phyloP scores from a whole-genome alignment of 2,329 filamentous ascomycete species.

The Didymella arachidicola region DNA sequence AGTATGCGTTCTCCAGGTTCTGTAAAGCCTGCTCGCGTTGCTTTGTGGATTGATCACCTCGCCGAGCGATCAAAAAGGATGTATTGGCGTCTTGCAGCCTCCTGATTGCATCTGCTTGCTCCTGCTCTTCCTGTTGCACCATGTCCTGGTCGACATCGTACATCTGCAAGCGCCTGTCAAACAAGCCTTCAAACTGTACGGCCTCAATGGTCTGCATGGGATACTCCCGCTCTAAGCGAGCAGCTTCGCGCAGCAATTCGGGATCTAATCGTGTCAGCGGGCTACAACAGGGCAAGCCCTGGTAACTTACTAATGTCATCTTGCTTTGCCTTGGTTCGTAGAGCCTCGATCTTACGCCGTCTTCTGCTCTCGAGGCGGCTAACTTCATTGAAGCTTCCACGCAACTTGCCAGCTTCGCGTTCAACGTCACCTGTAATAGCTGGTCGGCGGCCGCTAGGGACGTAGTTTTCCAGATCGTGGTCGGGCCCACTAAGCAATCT shows the following conservation, averaged over 20 bases:
- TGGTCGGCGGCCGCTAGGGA: constrained; percentile 82
- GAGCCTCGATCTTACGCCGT: constrained; percentile 77
- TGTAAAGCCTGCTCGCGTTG: constrained; percentile 90
- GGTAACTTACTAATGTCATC: constrained; percentile 78
- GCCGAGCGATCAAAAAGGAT: constrained; percentile 76
- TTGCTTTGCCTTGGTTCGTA: constrained; percentile 79
- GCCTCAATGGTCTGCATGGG: constrained; percentile 85
- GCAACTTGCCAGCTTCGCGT: constrained; percentile 76
- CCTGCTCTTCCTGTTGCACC: constrained; percentile 73
- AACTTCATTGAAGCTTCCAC: constrained; percentile 84
- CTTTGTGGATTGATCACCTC: constrained; percentile 69
- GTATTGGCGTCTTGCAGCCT: constrained; percentile 78
- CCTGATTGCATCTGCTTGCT: constrained; percentile 75
- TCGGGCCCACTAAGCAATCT: constrained; percentile 80
- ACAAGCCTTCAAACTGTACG: constrained; percentile 90
- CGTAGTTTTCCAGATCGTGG: constrained; percentile 82
- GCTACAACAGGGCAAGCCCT: constrained; percentile 9
- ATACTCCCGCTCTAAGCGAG: constrained; percentile 83
- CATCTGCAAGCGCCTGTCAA: constrained; percentile 79
- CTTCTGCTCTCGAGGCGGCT: constrained; percentile 81
- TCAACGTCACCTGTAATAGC: constrained; percentile 83
- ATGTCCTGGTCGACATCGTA: constrained; percentile 82
- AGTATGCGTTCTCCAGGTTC: constrained; percentile 86
- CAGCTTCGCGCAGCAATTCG: constrained; percentile 82
- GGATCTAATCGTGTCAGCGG: constrained; percentile 60